phyloP scores from a whole-genome alignment of 2,329 filamentous ascomycete genomes.

The Hypocrella siamensis region DNA sequence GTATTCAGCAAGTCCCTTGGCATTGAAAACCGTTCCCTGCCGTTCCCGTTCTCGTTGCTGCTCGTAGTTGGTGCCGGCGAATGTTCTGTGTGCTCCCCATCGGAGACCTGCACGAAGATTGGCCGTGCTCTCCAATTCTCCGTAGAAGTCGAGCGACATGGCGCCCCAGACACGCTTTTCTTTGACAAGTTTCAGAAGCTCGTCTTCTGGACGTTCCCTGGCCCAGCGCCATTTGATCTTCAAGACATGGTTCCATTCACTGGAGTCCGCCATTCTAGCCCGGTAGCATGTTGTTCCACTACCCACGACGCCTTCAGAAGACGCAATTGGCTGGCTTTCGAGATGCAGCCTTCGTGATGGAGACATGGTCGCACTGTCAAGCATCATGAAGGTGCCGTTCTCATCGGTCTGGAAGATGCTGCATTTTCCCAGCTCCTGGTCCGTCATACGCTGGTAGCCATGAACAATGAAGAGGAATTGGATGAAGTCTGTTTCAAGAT shows the following conservation, averaged over 20 bases:
- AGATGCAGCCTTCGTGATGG: constrained; percentile 1
- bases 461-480: constrained; percentile 13
- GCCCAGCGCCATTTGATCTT: constrained; percentile 19
- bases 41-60: background rate
- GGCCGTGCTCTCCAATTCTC: constrained; percentile 8
- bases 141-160: constrained; percentile 12
- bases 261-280: constrained; percentile 9
- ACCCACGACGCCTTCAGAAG: constrained; percentile 10
- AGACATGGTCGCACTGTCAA: background rate
- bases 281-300: constrained; percentile 16
- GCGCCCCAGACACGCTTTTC: constrained; percentile 13
- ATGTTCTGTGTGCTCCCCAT: constrained; percentile 6
- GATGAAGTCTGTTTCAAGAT: constrained; percentile 13
- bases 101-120: constrained; percentile 6
- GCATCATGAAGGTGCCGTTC: constrained; percentile 5
- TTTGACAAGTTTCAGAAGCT: constrained; percentile 14
- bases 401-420: constrained; percentile 10
- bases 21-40: background rate
- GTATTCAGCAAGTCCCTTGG: constrained; percentile 3
- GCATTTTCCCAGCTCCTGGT: constrained; percentile 11
- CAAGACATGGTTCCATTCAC: constrained; percentile 12
- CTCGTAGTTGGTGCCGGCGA: constrained; percentile 1
- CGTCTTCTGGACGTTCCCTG: constrained; percentile 13
- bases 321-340: constrained; percentile 13
- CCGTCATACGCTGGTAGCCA: constrained; percentile 15